A percentile compares a stretch with the other conserved stretches of the same genome.
Conservation (phyloP, 1,284 basidiomycete species). For the Microbotryum lychnidis-dioicae region DNA sequence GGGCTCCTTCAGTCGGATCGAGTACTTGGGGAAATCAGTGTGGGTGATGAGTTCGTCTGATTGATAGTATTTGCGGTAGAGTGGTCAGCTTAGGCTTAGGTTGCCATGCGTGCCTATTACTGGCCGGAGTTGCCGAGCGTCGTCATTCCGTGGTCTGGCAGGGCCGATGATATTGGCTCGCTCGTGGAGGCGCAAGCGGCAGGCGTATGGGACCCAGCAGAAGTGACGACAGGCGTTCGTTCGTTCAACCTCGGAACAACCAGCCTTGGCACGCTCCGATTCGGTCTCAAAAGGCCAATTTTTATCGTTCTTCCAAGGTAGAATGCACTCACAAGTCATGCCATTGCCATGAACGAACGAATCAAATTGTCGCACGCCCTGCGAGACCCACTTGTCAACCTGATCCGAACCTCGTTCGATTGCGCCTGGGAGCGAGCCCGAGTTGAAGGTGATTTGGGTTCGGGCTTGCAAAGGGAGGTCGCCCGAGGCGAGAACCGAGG, state of each 20-base stretch:
- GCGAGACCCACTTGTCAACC: conserved; percentile 8
- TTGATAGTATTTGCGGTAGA: no score
- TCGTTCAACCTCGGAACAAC: background rate
- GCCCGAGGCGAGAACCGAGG: background rate
- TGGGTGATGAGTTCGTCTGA: conserved; percentile 67
- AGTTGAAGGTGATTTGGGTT: conserved; percentile 10
- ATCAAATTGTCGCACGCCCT: conserved; percentile 18
- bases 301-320: background rate
- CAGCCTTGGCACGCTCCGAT: background rate
- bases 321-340: background rate
- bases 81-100: background rate
- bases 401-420: background rate
- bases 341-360: conserved; percentile 1
- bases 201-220: no score
- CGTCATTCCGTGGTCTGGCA: background rate
- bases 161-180: background rate
- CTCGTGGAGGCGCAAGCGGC: no score
- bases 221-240: background rate
- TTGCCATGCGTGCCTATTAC: background rate
- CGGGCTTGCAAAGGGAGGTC: background rate
- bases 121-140: no score
- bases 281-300: background rate
- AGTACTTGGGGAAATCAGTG: conserved; percentile 59
- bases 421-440: background rate
- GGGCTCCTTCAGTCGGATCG: conserved; percentile 60